These are phyloP conservation scores for Cytospora piceicola DNA, from an alignment of 2,329 filamentous ascomycete genomes.

Conservation along the genomic window DNA sequence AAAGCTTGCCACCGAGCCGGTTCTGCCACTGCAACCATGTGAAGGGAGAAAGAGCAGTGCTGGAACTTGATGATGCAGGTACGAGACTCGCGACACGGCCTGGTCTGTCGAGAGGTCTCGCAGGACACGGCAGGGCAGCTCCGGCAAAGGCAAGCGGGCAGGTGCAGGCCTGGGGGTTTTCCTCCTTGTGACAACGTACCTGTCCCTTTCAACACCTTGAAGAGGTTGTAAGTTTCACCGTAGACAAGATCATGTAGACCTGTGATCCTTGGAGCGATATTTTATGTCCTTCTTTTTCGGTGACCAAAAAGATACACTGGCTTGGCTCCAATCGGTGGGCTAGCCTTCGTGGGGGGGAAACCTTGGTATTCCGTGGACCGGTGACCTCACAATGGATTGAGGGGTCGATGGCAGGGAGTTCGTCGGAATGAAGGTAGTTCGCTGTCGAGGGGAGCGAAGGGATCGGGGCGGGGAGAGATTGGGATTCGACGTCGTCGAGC, in stretches of 20 bases:
- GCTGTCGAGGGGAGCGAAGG: slow-evolving; percentile 40
- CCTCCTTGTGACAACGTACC: slow-evolving; percentile 31
- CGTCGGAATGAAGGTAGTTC: slow-evolving; percentile 24
- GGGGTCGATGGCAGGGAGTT: slow-evolving; percentile 23
- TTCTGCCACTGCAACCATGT: slow-evolving; percentile 9
- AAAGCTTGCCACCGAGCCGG: slow-evolving; percentile 7
- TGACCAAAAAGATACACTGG: slow-evolving; percentile 23
- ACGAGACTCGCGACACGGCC: slow-evolving; percentile 14
- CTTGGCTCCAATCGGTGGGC: slow-evolving; percentile 12
- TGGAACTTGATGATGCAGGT: slow-evolving; percentile 25
- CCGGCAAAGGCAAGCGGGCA: slow-evolving; percentile 18
- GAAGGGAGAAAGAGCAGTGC: slow-evolving; percentile 14
- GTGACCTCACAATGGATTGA: slow-evolving; percentile 24
- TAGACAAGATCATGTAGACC: slow-evolving; percentile 35
- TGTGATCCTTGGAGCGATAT: slow-evolving; percentile 7
- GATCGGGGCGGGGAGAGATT: slow-evolving; percentile 42
- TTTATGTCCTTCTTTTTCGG: slow-evolving; percentile 24
- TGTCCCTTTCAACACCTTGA: slow-evolving; percentile 34
- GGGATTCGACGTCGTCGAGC: slow-evolving; percentile 49
- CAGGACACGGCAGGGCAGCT: slow-evolving; percentile 5
- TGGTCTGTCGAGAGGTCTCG: background rate
- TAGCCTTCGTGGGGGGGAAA: slow-evolving; percentile 9
- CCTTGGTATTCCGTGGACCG: slow-evolving; percentile 21
- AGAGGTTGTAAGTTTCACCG: slow-evolving; percentile 29
- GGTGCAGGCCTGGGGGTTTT: slow-evolving; percentile 11